Percentiles rank a stretch among this genome's conserved stretches.
These are phyloP conservation scores for Cymbopogon flexuosus DNA, from an alignment of 202 grass and related monocot genomes.

Conservation along the genomic window DNA sequence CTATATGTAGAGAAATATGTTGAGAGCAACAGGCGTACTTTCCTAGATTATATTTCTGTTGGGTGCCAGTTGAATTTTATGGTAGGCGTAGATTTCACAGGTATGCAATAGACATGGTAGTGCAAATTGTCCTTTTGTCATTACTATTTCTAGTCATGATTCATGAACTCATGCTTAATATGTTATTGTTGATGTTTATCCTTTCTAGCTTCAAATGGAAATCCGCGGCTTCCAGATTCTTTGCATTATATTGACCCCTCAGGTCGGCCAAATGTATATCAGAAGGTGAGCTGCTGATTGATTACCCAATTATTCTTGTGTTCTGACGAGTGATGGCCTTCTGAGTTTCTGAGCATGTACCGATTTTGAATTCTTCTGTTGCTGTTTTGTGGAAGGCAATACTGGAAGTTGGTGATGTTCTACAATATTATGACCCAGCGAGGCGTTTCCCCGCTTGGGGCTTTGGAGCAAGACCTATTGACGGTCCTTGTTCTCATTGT, in stretches of 20 bases:
- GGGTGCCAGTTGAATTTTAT: slow-evolving; percentile 90
- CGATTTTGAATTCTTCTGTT: slow-evolving; percentile 29
- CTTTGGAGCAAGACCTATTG: slow-evolving; percentile 97
- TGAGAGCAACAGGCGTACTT: slow-evolving; percentile 68
- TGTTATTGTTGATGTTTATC: slow-evolving; percentile 20
- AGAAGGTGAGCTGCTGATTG: slow-evolving; percentile 69
- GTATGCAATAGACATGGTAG: slow-evolving; percentile 37
- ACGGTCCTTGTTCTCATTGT: slow-evolving; percentile 93
- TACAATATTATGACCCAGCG: slow-evolving; percentile 81
- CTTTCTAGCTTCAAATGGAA: slow-evolving; percentile 96
- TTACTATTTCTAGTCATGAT: slow-evolving; percentile 14
- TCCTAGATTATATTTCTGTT: slow-evolving; percentile 86
- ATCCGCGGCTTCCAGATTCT: slow-evolving; percentile 92
- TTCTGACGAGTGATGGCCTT: slow-evolving; percentile 12
- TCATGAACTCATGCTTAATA: slow-evolving; percentile 6
- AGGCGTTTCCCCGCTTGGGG: slow-evolving; percentile 88
- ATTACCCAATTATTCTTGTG: slow-evolving; percentile 30
- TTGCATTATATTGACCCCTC: slow-evolving; percentile 99
- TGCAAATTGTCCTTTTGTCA: slow-evolving; percentile 22
- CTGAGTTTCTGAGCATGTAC: slow-evolving; percentile 22
- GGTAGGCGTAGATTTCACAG: slow-evolving; percentile 97
- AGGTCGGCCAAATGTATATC: slow-evolving; percentile 97
- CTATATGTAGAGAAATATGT: slow-evolving; percentile 84
- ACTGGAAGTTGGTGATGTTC: slow-evolving; percentile 84
- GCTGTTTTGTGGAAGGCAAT: slow-evolving; percentile 58